phyloP scores from a whole-genome alignment of 2,329 filamentous ascomycete genomes.

The Mariannaea elegans region DNA sequence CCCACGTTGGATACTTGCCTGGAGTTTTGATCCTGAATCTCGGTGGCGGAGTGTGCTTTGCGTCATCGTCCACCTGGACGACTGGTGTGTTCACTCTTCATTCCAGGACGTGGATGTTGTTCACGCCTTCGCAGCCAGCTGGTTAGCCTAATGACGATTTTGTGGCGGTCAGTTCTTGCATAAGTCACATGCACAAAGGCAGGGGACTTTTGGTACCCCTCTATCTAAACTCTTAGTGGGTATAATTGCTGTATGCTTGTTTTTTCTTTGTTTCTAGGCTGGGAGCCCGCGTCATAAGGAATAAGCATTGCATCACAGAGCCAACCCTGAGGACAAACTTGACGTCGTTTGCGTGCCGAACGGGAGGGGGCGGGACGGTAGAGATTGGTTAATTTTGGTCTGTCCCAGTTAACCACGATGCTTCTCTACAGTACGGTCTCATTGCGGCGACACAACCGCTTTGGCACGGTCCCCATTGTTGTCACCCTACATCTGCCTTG shows the following conservation, averaged over 20 bases:
- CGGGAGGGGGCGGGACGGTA: not conserved
- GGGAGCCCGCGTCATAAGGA: not conserved
- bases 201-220: no score
- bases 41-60: conserved; percentile 25
- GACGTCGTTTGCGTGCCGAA: conserved; percentile 13
- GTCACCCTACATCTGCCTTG: not conserved
- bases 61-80: conserved; percentile 33
- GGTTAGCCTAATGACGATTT: conserved; percentile 14
- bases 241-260: not conserved
- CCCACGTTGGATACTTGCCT: conserved; percentile 22
- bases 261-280: not conserved
- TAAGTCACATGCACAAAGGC: conserved; percentile 6
- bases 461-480: conserved; percentile 7
- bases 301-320: conserved; percentile 21
- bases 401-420: not conserved
- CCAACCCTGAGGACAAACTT: not conserved
- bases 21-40: conserved; percentile 26
- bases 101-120: conserved; percentile 18
- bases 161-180: not conserved
- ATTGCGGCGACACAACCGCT: not conserved
- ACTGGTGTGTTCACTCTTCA: conserved; percentile 20
- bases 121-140: not conserved
- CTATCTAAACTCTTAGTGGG: not conserved
- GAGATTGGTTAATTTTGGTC: not conserved
- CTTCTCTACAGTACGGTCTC: conserved; percentile 7